Base-by-base conservation (phyloP, 1,284 basidiomycete genomes). In the Fomitopsis pinicola region DNA sequence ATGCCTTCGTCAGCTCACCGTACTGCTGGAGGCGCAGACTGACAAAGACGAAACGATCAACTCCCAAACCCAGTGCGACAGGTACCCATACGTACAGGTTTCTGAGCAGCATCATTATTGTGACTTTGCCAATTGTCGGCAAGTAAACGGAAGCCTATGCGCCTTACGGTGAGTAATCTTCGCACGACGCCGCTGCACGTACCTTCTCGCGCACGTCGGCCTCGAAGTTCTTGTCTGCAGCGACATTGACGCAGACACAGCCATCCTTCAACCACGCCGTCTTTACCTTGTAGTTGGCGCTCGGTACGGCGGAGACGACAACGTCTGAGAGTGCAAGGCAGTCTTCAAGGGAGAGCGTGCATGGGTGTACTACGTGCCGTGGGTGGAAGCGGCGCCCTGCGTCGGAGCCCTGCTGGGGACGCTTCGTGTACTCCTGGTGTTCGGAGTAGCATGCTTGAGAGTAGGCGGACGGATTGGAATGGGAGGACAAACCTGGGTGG, bases 181-280 rank as follows among this genome's bases (percentile, higher is more conserved):
- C 26, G 35, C 38, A 48, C 54, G 61, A 55, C 35, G 46, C 42
- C 14, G 42, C 3, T 28, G 33, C 15, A 67, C 80, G 64, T 66
- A 92, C 94, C 81, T 95, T 93, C 55, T 96, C 94, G 65, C 94
- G 83, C 19, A 98, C 91, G 72, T 97, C 91, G 63, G 86, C 86
- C 73, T 97, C 94, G 72, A 98, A 99, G 76, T 99, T 99, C 81
- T 97, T 98, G 71, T 97, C 95, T 4, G 92, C 89, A 30, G 94
- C 91, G 54, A 99, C 93, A 72, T 98, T 98, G 63, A 98, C 78
- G 68, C 94, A 96, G 1, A 97, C 79, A 66, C 95, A 96, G 3
- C 96, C 97, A 67, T 95, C 92, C 77, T 97, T 97, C 68, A 99
- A 80, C 83, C 84, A 88, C 56, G 85, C 86, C 2, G 95, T 98